These are phyloP conservation scores for Leucocoprinus sp. DNA, from an alignment of 768 basidiomycete species.

Conservation along the genomic window DNA sequence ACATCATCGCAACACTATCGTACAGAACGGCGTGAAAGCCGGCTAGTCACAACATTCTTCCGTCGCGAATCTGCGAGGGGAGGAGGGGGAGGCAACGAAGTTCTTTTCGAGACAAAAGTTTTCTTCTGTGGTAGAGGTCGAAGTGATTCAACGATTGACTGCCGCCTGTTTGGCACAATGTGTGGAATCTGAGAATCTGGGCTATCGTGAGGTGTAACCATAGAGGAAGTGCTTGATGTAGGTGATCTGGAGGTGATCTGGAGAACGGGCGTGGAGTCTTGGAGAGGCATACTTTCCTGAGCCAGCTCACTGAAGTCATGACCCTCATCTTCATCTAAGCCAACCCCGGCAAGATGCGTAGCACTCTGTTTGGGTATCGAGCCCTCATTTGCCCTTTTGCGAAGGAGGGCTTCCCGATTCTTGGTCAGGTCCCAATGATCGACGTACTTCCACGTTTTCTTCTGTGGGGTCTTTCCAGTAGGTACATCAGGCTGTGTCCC, in stretches of 20 bases:
- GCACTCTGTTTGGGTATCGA: constrained; percentile 4
- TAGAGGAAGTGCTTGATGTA: constrained; percentile 5
- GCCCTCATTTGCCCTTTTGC: constrained; percentile 17
- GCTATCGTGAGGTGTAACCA: constrained; percentile 2
- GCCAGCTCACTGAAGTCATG: background rate
- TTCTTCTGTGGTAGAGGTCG: background rate
- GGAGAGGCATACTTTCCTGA: background rate
- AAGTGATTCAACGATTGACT: background rate
- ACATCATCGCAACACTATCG: background rate
- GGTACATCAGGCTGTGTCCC: constrained; percentile 56
- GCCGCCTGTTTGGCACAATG: background rate
- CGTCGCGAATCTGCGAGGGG: constrained; percentile 21
- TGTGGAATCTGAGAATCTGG: constrained; percentile 3
- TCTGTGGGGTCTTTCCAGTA: constrained; percentile 71
- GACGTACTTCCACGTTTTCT: constrained; percentile 61
- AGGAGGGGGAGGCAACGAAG: background rate
- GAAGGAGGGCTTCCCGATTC: constrained; percentile 53
- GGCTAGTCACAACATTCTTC: constrained; percentile 1
- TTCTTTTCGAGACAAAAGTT: background rate
- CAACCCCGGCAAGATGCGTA: background rate
- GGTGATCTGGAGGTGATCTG: constrained; percentile 1
- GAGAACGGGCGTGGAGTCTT: background rate
- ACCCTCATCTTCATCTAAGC: background rate
- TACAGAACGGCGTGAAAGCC: constrained; percentile 8
- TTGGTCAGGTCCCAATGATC: constrained; percentile 69